A percentile compares a stretch with the other conserved stretches of the same genome.
Conservation (phyloP, 108 stramenopile species). For the Skeletonema marinoi region DNA sequence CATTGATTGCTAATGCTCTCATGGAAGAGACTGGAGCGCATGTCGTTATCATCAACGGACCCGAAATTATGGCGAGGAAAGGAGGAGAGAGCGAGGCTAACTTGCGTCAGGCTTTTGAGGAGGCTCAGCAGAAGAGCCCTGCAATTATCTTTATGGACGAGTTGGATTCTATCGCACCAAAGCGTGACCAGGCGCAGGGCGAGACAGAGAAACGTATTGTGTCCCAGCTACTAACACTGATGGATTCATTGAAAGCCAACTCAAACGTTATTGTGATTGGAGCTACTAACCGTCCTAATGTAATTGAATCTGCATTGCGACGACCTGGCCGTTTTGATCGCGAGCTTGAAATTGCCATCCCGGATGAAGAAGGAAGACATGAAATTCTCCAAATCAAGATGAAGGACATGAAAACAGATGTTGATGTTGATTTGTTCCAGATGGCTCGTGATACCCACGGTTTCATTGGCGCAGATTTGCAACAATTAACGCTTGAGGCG, state of each 20-base stretch:
- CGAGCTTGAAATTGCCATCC: constrained; percentile 97
- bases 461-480: constrained; percentile 97
- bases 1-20: constrained; percentile 93
- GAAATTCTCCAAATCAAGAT: constrained; percentile 98
- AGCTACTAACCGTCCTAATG: constrained; percentile 97
- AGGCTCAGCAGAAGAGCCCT: constrained; percentile 84
- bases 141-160: constrained; percentile 99
- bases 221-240: constrained; percentile 95
- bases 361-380: constrained; percentile 96
- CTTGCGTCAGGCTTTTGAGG: constrained; percentile 95
- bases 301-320: constrained; percentile 95
- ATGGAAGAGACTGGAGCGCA: constrained; percentile 97
- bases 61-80: constrained; percentile 96
- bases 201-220: constrained; percentile 97
- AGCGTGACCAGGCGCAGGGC: constrained; percentile 95
- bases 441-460: constrained; percentile 97
- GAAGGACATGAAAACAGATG: constrained; percentile 87
- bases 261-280: constrained; percentile 98
- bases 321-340: constrained; percentile 98
- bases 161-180: constrained; percentile 97
- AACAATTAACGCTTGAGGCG: constrained; percentile 95
- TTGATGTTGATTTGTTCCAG: constrained; percentile 86
- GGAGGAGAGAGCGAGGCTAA: constrained; percentile 97
- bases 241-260: constrained; percentile 95
- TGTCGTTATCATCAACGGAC: constrained; percentile 96